Evolutionary conservation across 2,329 filamentous ascomycete genomes (phyloP).

Genomic region (Hypoxylon sp.): DNA sequence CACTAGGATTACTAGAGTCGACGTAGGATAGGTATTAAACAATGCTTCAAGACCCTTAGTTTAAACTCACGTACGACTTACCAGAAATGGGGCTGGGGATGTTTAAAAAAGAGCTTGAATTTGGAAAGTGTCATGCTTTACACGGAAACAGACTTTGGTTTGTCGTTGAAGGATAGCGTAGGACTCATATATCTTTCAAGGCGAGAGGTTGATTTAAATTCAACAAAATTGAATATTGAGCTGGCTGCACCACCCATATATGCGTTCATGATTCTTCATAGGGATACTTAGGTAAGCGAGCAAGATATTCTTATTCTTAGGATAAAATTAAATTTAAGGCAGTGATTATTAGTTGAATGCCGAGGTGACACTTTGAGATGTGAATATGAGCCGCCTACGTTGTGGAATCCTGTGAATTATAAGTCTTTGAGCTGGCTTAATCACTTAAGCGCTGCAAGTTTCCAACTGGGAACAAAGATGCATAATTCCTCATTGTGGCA

Average conservation of each 20-base stretch:
- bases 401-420: background rate
- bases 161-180: background rate
- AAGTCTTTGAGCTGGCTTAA: background rate
- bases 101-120: background rate
- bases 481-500: background rate
- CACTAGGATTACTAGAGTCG: background rate
- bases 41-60: background rate
- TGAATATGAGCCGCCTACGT: conserved; percentile 7
- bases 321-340: conserved; percentile 1
- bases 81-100: background rate
- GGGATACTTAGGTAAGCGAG: background rate
- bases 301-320: conserved; percentile 11
- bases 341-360: conserved; percentile 9
- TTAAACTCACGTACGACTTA: background rate
- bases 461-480: background rate
- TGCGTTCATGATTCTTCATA: background rate
- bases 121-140: background rate
- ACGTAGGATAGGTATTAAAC: background rate
- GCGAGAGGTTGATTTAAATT: background rate
- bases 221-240: background rate
- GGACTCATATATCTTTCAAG: background rate
- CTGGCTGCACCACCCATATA: background rate
- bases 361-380: conserved; percentile 1
- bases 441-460: background rate
- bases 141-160: background rate